phyloP scores from a whole-genome alignment of 805 yeast genomes.

The Nakazawaea holstii region DNA sequence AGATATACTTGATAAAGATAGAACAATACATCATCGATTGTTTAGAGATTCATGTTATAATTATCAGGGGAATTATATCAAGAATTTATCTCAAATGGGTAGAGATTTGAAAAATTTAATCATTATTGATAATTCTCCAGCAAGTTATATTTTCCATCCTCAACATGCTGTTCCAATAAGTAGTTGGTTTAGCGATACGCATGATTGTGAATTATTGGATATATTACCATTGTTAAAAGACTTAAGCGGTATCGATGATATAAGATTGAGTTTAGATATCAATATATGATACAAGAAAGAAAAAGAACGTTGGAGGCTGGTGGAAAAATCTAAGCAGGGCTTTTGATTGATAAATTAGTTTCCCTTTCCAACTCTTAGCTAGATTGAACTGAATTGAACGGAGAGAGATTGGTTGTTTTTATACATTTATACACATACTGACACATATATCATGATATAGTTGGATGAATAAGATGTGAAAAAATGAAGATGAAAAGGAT shows the following conservation, averaged over 20 bases:
- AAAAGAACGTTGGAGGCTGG: background rate
- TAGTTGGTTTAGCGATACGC: constrained; percentile 97
- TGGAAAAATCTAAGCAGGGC: background rate
- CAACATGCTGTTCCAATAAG: constrained; percentile 96
- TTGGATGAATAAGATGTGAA: too few species aligned
- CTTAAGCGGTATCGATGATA: constrained; percentile 79
- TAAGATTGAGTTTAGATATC: constrained; percentile 79
- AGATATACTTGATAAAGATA: constrained; percentile 76
- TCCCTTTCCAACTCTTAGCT: too few species aligned
- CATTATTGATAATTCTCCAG: constrained; percentile 95
- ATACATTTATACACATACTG: too few species aligned
- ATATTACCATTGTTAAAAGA: constrained; percentile 88
- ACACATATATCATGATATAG: too few species aligned
- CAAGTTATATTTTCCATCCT: constrained; percentile 96
- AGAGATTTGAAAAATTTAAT: constrained; percentile 82
- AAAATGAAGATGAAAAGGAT: too few species aligned
- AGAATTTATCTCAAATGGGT: constrained; percentile 90
- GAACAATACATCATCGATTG: constrained; percentile 80
- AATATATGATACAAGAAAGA: constrained; percentile 29
- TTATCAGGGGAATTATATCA: constrained; percentile 91
- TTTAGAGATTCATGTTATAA: constrained; percentile 93
- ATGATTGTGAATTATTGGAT: constrained; percentile 92
- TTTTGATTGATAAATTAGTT: background rate
- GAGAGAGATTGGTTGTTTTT: background rate
- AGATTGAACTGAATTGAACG: too few species aligned